A percentile compares a stretch with the other conserved stretches of the same genome.
Conservation (phyloP, 352 stramenopile genomes). For the Globisporangium mamillatum region DNA sequence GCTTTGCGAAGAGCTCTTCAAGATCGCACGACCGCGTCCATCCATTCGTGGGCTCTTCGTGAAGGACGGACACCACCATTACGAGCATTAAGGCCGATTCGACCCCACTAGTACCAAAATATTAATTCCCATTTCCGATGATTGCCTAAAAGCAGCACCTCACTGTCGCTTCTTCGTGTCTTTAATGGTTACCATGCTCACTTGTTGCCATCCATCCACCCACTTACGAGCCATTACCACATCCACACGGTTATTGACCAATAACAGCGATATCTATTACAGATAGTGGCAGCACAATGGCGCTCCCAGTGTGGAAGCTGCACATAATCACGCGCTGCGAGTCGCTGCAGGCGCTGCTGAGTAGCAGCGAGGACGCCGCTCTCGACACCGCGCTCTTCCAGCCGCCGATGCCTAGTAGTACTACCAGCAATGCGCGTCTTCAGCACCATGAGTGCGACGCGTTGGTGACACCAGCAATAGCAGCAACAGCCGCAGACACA, state of each 20-base stretch:
- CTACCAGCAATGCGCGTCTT: not conserved
- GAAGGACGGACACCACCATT: not conserved
- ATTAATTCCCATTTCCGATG: not conserved
- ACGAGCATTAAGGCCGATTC: not conserved
- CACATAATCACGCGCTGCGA: slow-evolving; percentile 36
- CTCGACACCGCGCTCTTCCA: slow-evolving; percentile 22
- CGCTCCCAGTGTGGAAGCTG: slow-evolving; percentile 32
- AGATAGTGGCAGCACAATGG: not conserved
- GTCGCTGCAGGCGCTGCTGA: slow-evolving; percentile 37
- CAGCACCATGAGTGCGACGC: not conserved
- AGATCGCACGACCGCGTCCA: not conserved
- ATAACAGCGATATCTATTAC: not conserved
- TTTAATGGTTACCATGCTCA: not conserved
- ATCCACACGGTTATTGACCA: not conserved
- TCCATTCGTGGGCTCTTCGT: not conserved
- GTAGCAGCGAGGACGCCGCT: slow-evolving; percentile 14
- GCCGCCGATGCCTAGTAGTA: not conserved
- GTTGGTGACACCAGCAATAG: not conserved
- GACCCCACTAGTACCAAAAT: not conserved
- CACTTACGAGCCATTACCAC: not conserved
- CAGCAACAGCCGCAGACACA: not conserved
- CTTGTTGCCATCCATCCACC: not conserved
- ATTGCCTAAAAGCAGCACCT: not conserved
- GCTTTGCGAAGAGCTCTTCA: not conserved
- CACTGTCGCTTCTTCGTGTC: not conserved